These are phyloP conservation scores for Camellia japonica DNA, from an alignment of 148 eudicot genomes.

Conservation along the genomic window DNA sequence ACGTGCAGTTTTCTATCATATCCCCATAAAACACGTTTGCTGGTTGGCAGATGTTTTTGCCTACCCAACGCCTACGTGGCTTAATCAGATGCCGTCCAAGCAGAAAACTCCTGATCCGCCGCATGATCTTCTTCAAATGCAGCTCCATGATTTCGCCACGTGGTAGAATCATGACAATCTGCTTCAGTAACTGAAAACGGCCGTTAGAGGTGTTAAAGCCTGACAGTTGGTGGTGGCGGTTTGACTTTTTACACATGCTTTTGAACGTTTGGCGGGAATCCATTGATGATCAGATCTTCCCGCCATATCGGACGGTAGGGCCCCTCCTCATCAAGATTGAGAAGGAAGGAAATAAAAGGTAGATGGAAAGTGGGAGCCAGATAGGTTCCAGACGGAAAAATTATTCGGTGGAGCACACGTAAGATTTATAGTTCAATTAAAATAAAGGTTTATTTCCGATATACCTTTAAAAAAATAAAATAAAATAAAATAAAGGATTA, in stretches of 20 bases:
- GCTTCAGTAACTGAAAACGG: background rate
- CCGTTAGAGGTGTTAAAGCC: background rate
- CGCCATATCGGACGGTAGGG: constrained; percentile 25
- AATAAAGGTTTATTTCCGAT: too few relatives aligned
- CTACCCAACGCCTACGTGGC: constrained; percentile 1
- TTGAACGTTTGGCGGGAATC: constrained; percentile 23
- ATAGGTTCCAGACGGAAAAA: background rate
- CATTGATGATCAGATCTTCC: constrained; percentile 5
- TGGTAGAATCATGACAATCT: too few relatives aligned
- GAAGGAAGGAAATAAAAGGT: background rate
- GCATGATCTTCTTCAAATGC: background rate
- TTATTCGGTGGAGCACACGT: too few relatives aligned
- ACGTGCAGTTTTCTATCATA: constrained; percentile 5
- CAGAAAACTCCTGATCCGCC: background rate
- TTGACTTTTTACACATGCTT: background rate
- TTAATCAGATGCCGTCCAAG: background rate
- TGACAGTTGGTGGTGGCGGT: background rate
- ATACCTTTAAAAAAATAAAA: too few relatives aligned
- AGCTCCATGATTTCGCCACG: background rate
- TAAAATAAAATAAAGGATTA: too few relatives aligned
- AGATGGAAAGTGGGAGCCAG: constrained; percentile 9
- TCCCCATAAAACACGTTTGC: constrained; percentile 22
- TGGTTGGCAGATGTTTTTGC: background rate
- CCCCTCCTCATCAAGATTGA: background rate
- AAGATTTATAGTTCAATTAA: too few relatives aligned